Evolutionary conservation across 2,329 filamentous ascomycete species (phyloP).

Genomic region (Colletotrichum liriopes): DNA sequence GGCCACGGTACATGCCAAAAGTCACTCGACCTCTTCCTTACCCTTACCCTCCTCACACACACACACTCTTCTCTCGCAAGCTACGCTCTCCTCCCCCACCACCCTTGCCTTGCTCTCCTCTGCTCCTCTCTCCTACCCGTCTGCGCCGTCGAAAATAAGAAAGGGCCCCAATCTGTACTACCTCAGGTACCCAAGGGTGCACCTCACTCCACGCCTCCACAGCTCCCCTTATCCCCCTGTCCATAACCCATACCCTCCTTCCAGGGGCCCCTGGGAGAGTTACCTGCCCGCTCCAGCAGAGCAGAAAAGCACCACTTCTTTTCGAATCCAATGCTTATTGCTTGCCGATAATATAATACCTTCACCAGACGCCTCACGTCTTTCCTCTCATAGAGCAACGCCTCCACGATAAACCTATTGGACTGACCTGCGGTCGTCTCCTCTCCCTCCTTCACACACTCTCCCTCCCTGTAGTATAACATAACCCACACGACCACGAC

Average conservation of each 20-base stretch:
- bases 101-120: conserved; percentile 41
- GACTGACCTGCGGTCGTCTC: conserved; percentile 33
- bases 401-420: conserved; percentile 42
- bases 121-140: conserved; percentile 42
- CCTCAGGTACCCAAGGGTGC: conserved; percentile 40
- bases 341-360: conserved; percentile 46
- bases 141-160: conserved; percentile 42
- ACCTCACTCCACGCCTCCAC: conserved; percentile 45
- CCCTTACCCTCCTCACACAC: background rate
- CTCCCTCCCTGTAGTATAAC: conserved; percentile 36
- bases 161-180: conserved; percentile 40
- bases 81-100: conserved; percentile 11
- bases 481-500: conserved; percentile 28
- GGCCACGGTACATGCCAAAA: conserved; percentile 43
- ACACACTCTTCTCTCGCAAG: conserved; percentile 40
- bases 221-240: conserved; percentile 42
- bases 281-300: conserved; percentile 33
- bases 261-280: conserved; percentile 32
- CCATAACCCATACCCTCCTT: conserved; percentile 43
- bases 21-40: conserved; percentile 40
- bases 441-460: conserved; percentile 13
- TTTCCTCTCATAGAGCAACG: conserved; percentile 38
- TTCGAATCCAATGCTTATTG: conserved; percentile 42
- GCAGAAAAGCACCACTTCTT: conserved; percentile 42
- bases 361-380: conserved; percentile 45